These are phyloP conservation scores for Ophiocytium majus DNA, from an alignment of 352 stramenopile species.

Conservation along the genomic window DNA sequence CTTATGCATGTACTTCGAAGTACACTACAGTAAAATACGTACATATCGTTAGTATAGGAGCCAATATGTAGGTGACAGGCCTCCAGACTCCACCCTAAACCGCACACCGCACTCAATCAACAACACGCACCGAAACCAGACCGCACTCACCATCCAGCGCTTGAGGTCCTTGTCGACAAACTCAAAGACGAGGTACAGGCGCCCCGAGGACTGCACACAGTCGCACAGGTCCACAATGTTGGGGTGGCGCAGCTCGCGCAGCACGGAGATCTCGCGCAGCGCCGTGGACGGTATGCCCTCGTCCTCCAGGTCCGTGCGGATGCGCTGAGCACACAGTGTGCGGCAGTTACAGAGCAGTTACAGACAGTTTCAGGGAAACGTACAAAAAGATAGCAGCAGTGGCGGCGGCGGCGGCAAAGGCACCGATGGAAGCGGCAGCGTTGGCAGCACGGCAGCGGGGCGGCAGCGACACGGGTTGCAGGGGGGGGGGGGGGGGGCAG, in stretches of 20 bases:
- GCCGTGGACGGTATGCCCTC: slow-evolving; percentile 97
- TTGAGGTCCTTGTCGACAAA: slow-evolving; percentile 91
- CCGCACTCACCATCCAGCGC: neutral
- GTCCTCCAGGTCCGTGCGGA: slow-evolving; percentile 58
- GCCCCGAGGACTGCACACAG: slow-evolving; percentile 71
- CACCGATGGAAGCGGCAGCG: neutral
- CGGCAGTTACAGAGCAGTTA: neutral
- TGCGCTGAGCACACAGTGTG: neutral
- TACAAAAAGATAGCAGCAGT: neutral
- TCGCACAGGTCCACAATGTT: slow-evolving; percentile 94
- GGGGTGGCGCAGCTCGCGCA: slow-evolving; percentile 93
- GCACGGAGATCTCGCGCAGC: slow-evolving; percentile 95
- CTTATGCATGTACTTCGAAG: neutral
- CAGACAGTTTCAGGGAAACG: neutral
- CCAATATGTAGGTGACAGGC: neutral
- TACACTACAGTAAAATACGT: neutral
- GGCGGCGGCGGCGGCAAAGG: neutral
- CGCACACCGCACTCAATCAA: neutral
- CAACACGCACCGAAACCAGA: neutral
- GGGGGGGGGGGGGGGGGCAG: no score
- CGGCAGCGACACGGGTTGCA: no score
- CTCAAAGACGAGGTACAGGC: slow-evolving; percentile 98
- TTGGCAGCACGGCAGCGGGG: neutral
- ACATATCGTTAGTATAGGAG: no score
- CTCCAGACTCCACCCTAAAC: neutral